Conservation (phyloP, 139 green algal genomes). For the Picochlorum sp. region DNA sequence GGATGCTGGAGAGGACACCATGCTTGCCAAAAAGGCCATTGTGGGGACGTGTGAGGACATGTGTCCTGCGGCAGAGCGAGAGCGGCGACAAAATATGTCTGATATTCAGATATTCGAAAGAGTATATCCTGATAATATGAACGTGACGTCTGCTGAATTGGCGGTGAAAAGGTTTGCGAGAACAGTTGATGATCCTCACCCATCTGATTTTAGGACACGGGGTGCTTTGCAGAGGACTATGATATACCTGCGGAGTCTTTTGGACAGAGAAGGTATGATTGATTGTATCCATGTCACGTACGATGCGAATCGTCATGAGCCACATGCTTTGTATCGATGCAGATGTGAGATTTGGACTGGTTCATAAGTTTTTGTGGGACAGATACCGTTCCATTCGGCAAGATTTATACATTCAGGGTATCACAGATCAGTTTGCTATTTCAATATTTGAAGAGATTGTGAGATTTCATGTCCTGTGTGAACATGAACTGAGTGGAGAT, state of each 20-base stretch:
- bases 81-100: slow-evolving; percentile 34
- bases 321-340: background rate
- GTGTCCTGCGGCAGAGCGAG: slow-evolving; percentile 52
- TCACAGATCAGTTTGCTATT: slow-evolving; percentile 44
- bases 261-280: slow-evolving; percentile 36
- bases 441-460: slow-evolving; percentile 50
- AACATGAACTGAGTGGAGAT: slow-evolving; percentile 61
- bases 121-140: slow-evolving; percentile 25
- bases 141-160: slow-evolving; percentile 34
- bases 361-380: slow-evolving; percentile 86
- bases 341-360: slow-evolving; percentile 22
- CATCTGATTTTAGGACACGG: slow-evolving; percentile 59
- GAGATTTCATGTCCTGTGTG: slow-evolving; percentile 66
- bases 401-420: slow-evolving; percentile 64
- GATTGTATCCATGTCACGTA: slow-evolving; percentile 8
- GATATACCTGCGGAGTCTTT: slow-evolving; percentile 56
- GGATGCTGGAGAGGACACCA: background rate
- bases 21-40: slow-evolving; percentile 7
- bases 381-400: slow-evolving; percentile 66
- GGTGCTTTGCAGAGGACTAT: slow-evolving; percentile 55
- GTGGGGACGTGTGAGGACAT: slow-evolving; percentile 58
- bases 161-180: slow-evolving; percentile 69
- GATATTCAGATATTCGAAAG: slow-evolving; percentile 64
- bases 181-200: slow-evolving; percentile 41
- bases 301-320: background rate